Evolutionary conservation across 106 monocot species (phyloP).

Genomic region (Apostasia ramifera): DNA sequence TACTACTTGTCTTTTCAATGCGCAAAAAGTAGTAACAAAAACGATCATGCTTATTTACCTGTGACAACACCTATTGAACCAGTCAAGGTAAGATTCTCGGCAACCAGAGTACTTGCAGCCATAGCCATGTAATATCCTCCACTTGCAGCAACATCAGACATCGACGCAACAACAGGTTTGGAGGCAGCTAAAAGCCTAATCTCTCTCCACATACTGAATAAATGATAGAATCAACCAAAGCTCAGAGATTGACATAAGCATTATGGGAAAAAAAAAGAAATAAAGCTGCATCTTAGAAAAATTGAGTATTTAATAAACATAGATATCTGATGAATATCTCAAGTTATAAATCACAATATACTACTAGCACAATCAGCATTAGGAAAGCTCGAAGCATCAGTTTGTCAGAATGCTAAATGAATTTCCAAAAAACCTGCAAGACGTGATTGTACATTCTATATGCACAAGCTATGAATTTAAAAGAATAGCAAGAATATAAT

Average conservation of each 20-base stretch:
- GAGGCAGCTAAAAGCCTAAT: constrained; percentile 80
- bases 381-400: too few species aligned
- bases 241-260: neutral
- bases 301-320: neutral
- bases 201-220: constrained; percentile 90
- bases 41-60: constrained; percentile 33
- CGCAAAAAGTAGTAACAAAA: neutral
- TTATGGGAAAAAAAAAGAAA: neutral
- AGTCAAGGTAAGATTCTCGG: constrained; percentile 91
- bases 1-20: too few species aligned
- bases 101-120: constrained; percentile 77
- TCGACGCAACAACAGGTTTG: constrained; percentile 93
- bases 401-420: too few species aligned
- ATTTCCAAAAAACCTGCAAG: too few species aligned
- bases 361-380: neutral
- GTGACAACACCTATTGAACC: constrained; percentile 98
- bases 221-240: neutral
- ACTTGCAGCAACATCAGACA: constrained; percentile 99
- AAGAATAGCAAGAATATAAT: too few species aligned
- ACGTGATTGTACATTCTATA: too few species aligned
- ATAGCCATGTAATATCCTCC: constrained; percentile 99
- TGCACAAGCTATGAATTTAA: too few species aligned
- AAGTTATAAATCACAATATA: neutral
- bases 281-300: neutral
- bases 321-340: too few species aligned